These are phyloP conservation scores for Peronosclerospora sorghi DNA, from an alignment of 352 stramenopile genomes.

Conservation along the genomic window DNA sequence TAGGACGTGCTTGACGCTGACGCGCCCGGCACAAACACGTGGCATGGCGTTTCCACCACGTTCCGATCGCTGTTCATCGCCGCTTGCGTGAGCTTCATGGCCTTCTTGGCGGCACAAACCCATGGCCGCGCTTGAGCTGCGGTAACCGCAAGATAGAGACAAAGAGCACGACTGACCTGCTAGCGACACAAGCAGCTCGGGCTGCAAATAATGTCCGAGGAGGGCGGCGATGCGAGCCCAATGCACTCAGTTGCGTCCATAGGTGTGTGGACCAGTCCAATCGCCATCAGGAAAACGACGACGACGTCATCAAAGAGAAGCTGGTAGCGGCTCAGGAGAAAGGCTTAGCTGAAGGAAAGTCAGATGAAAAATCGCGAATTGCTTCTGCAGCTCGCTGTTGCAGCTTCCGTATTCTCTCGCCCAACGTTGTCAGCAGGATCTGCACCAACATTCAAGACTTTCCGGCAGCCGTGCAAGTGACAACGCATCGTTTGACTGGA, in stretches of 20 bases:
- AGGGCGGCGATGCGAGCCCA: slow-evolving; percentile 38
- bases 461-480: slow-evolving; percentile 6
- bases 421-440: slow-evolving; percentile 20
- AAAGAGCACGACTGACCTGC: slow-evolving; percentile 1
- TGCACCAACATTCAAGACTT: neutral
- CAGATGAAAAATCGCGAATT: slow-evolving; percentile 73
- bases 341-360: slow-evolving; percentile 42
- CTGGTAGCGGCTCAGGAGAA: slow-evolving; percentile 48
- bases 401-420: too few relatives aligned
- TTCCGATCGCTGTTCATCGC: slow-evolving; percentile 47
- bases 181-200: too few relatives aligned
- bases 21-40: slow-evolving; percentile 41
- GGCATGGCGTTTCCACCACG: slow-evolving; percentile 50
- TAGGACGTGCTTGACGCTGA: slow-evolving; percentile 45
- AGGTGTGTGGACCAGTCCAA: neutral
- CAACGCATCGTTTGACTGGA: slow-evolving; percentile 4
- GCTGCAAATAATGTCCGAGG: too few relatives aligned
- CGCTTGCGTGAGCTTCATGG: slow-evolving; percentile 28
- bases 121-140: slow-evolving; percentile 40
- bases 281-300: slow-evolving; percentile 39
- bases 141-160: slow-evolving; percentile 19
- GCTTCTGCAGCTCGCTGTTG: slow-evolving; percentile 57
- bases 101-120: slow-evolving; percentile 49
- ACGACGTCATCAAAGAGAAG: slow-evolving; percentile 37
- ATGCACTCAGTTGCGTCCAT: slow-evolving; percentile 75